phyloP scores from a whole-genome alignment of 2,329 filamentous ascomycete genomes.

The Zymoseptoria pseudotritici region DNA sequence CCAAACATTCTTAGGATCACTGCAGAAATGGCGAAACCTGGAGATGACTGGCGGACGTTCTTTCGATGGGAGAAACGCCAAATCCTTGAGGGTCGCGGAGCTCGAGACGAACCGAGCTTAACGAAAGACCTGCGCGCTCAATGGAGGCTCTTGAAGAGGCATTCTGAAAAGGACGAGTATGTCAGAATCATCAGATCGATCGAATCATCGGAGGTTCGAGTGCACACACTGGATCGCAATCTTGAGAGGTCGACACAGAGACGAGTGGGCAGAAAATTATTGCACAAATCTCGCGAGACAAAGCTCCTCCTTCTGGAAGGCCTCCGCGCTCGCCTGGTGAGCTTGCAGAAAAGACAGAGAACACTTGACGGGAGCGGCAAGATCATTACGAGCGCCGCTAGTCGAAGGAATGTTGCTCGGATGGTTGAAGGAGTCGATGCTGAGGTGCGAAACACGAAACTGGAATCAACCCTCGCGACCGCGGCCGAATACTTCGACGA shows the following conservation, averaged over 20 bases:
- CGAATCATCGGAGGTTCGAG: background rate
- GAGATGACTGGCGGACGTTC: background rate
- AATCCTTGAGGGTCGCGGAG: background rate
- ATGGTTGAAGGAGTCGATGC: background rate
- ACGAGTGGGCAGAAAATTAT: background rate
- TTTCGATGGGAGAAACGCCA: background rate
- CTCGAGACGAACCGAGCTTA: background rate
- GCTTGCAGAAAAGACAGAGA: background rate
- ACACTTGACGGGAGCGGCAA: background rate
- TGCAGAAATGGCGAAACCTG: background rate
- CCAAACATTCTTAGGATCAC: background rate
- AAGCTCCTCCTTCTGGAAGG: background rate
- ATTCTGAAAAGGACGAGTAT: background rate
- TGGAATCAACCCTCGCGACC: background rate
- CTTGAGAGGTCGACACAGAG: background rate
- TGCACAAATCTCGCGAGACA: background rate
- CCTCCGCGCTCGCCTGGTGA: background rate
- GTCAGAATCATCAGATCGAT: background rate
- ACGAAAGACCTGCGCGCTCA: background rate
- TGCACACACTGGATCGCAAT: background rate
- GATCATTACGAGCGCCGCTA: background rate
- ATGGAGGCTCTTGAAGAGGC: background rate
- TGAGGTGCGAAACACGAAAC: background rate
- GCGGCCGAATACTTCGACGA: background rate
- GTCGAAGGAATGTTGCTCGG: background rate